Conservation (phyloP, 2,329 filamentous ascomycete species). For the Xylariaceae sp. region DNA sequence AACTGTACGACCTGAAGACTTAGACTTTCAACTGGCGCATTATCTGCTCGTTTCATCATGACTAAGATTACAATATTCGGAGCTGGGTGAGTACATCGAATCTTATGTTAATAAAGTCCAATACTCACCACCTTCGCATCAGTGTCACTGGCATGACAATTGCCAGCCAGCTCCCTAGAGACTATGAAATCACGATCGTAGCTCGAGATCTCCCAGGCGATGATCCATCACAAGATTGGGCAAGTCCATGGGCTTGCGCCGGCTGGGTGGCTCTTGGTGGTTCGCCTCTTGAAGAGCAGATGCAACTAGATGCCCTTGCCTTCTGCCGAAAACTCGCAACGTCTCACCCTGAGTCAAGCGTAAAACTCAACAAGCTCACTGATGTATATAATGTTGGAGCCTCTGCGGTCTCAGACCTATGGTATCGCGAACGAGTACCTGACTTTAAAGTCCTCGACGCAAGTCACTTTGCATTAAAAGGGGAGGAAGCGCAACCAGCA, state of each 20-base stretch:
- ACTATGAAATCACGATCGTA: conserved; percentile 3
- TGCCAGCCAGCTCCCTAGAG: conserved; percentile 1
- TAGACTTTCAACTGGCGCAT: not conserved
- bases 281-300: not conserved
- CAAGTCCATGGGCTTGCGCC: conserved; percentile 2
- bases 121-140: not conserved
- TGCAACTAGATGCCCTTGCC: conserved; percentile 2
- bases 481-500: not conserved
- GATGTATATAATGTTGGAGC: conserved; percentile 2
- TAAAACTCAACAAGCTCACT: not conserved
- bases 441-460: not conserved
- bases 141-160: conserved; percentile 2
- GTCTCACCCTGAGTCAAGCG: conserved; percentile 2
- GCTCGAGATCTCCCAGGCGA: conserved; percentile 1
- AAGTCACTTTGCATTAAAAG: not conserved
- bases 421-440: not conserved
- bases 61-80: conserved; percentile 3
- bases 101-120: not conserved
- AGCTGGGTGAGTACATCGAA: not conserved
- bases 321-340: not conserved
- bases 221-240: not conserved
- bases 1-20: not conserved
- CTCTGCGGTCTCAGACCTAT: not conserved
- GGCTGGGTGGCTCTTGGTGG: conserved; percentile 2
- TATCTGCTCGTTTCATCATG: not conserved